A percentile compares a stretch with the other conserved stretches of the same genome.
Evolutionary conservation across 192 early-diverging fungal species (phyloP).

Genomic region (Coemansia sp.): DNA sequence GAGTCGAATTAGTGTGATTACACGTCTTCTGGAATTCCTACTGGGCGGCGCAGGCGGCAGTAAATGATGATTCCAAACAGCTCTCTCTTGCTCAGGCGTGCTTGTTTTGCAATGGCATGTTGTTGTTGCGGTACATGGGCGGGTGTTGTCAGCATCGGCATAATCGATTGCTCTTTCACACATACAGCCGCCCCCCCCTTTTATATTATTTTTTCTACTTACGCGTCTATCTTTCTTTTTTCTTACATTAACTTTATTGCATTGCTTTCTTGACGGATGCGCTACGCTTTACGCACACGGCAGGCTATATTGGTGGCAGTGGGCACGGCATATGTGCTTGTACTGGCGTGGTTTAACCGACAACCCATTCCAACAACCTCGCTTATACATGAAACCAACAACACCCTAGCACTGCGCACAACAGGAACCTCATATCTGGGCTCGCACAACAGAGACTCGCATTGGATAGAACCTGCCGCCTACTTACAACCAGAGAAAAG

Average conservation of each 20-base stretch:
- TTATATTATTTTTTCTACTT: too few species aligned
- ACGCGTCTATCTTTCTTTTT: too few species aligned
- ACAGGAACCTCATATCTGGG: slow-evolving; percentile 21
- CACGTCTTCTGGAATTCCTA: too few species aligned
- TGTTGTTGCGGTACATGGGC: too few species aligned
- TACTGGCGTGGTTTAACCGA: slow-evolving; percentile 48
- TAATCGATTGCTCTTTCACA: too few species aligned
- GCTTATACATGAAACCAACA: slow-evolving; percentile 41
- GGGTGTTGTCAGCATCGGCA: too few species aligned
- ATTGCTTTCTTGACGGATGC: too few species aligned
- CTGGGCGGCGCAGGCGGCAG: too few species aligned
- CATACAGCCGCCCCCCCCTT: too few species aligned
- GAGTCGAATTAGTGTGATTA: neutral
- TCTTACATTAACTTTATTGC: too few species aligned
- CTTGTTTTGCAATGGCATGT: neutral
- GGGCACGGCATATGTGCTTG: slow-evolving; percentile 34
- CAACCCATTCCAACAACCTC: slow-evolving; percentile 48
- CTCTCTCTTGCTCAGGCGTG: neutral
- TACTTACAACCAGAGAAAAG: slow-evolving; percentile 6
- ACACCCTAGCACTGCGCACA: slow-evolving; percentile 15
- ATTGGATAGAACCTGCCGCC: slow-evolving; percentile 40
- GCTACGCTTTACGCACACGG: slow-evolving; percentile 38
- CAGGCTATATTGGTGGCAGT: slow-evolving; percentile 43
- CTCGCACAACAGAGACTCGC: slow-evolving; percentile 24
- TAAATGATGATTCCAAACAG: too few species aligned